Evolutionary conservation across 257 asterid genomes (phyloP).

Genomic region (Solanum raphanifolium): DNA sequence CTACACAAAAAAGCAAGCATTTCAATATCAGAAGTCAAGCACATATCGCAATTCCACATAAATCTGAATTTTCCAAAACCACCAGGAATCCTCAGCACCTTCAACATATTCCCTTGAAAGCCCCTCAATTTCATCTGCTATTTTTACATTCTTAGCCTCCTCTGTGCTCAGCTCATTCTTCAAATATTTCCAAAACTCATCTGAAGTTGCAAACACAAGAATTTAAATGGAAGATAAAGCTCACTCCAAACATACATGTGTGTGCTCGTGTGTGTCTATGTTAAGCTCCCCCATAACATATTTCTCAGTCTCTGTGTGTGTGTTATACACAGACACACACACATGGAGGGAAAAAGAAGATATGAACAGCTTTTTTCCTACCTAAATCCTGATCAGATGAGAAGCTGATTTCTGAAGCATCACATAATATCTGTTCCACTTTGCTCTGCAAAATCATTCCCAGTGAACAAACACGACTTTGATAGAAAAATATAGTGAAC

Average conservation of each 20-base stretch:
- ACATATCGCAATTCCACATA: not conserved
- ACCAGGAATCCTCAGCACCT: constrained; percentile 24
- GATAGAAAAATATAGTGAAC: not conserved
- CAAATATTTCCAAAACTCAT: constrained; percentile 36
- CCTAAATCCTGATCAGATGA: constrained; percentile 42
- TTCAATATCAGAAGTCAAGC: not conserved
- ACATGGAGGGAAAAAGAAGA: not conserved
- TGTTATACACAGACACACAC: not conserved
- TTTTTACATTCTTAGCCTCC: constrained; percentile 40
- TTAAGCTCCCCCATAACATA: no score
- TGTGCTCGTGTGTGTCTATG: no score
- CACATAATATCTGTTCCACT: constrained; percentile 24
- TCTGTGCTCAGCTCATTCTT: constrained; percentile 41
- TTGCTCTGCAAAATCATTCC: constrained; percentile 30
- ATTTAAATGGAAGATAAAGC: not conserved
- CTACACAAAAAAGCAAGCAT: constrained; percentile 5
- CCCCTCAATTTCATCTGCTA: constrained; percentile 41
- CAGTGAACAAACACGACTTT: not conserved
- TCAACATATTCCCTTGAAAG: constrained; percentile 30
- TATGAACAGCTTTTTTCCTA: constrained; percentile 1
- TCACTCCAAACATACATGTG: not conserved
- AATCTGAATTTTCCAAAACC: not conserved
- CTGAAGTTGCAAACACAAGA: constrained; percentile 16
- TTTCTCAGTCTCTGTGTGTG: no score
- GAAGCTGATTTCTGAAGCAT: constrained; percentile 25